A percentile compares a stretch with the other conserved stretches of the same genome.
Evolutionary conservation across 208 protist genomes (phyloP).

Genomic region (Acanthamoeba culbertsoni): DNA sequence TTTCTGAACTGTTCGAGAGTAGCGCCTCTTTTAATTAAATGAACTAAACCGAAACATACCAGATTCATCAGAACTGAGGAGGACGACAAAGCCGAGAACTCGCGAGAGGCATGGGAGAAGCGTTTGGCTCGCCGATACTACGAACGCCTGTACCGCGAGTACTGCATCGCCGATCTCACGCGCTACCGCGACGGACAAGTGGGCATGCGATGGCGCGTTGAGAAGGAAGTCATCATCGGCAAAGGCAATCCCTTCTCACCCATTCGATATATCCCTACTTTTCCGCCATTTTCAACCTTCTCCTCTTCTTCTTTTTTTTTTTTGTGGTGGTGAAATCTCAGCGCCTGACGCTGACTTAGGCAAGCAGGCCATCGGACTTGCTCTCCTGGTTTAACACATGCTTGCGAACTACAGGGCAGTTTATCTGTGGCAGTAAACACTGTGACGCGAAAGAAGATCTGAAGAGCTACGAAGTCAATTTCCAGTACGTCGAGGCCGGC

Average conservation of each 20-base stretch:
- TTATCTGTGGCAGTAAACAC: conserved; percentile 46
- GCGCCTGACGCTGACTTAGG: too few species aligned
- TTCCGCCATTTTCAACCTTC: neutral
- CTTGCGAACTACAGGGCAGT: neutral
- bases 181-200: conserved; percentile 36
- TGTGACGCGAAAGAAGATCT: conserved; percentile 39
- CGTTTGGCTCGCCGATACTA: conserved; percentile 27
- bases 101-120: conserved; percentile 54
- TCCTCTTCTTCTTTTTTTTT: neutral
- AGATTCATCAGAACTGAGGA: conserved; percentile 57
- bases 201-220: conserved; percentile 58
- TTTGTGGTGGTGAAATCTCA: neutral
- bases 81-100: conserved; percentile 39
- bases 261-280: neutral
- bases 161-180: conserved; percentile 60
- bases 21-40: too few species aligned
- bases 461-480: conserved; percentile 65
- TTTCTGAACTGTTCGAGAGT: too few species aligned
- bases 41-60: neutral
- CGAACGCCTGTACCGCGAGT: conserved; percentile 38
- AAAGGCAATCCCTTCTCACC: neutral
- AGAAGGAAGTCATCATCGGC: conserved; percentile 62
- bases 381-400: neutral
- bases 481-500: conserved; percentile 64
- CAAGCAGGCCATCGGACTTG: too few species aligned